Evolutionary conservation across 2,329 filamentous ascomycete genomes (phyloP), one percentile per base, ranked within the genome.

Genomic region (Aspergillus viridinutans): DNA sequence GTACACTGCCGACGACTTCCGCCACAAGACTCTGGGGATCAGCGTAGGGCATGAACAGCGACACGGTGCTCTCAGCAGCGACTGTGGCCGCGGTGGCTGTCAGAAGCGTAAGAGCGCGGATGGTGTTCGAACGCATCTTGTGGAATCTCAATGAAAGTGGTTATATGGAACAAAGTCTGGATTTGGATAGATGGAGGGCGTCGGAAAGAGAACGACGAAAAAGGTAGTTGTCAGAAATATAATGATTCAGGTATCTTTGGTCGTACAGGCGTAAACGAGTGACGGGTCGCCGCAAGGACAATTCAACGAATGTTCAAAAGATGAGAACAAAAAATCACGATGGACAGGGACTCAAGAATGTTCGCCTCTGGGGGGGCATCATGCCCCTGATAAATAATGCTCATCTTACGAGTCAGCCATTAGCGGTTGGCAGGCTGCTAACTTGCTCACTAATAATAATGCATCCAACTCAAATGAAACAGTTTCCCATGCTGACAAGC

Each of bases 51-150:
- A 67, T 51, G 28, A 67, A 60, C 8, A 67, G 61, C 48, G 42
- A 61, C 25, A 62, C 64, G 20, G 63, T 61, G 53, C 58, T 61
- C 42, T 58, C 55, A 4, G 65, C 65, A 42, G 62, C 55, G 40
- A 26, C 43, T 6, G 43, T 26, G 1, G 43, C 43, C 21, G 23
- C 43, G 23, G 21, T 23, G 43, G 43, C 43, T 17, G 43, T 23
- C n/a, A 47, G 43, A 12, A 47, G 43, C 21, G 43, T 23, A 5
- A 47, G 21, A 8, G 43, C 17, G 43, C 43, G 43, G 43, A 47
- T 12, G 43, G 10, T 17, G 23, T 23, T 17, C 3, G 43, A 47
- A 47, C 21, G 43, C 43, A 47, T 47, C 12, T 45, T n/a, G 43
- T 14, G 1, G 3, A 23, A 25, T 47, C 10, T 26, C 43, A 47